Percentiles rank a stretch among this genome's conserved stretches.
These are phyloP conservation scores for Plectosphaerella sp. DNA, from an alignment of 2,329 filamentous ascomycete species.

Conservation along the genomic window DNA sequence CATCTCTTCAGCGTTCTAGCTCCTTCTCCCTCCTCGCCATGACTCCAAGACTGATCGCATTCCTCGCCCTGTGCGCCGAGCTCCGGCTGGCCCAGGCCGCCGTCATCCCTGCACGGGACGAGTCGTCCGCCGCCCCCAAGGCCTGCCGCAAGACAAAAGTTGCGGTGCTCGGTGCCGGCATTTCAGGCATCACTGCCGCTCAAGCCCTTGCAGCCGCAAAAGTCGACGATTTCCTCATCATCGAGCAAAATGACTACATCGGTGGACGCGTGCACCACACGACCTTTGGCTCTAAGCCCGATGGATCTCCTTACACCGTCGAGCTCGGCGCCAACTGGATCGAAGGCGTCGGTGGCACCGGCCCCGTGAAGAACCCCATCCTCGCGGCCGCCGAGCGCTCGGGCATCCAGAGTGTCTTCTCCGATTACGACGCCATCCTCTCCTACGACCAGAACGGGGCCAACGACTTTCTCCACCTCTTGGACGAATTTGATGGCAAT, in stretches of 20 bases:
- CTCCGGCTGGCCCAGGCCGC: neutral
- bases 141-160: conserved; percentile 30
- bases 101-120: neutral
- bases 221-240: conserved; percentile 58
- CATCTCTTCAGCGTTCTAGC: neutral
- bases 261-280: conserved; percentile 58
- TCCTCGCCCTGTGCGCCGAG: neutral
- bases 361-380: conserved; percentile 51
- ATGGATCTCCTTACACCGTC: conserved; percentile 51
- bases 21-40: neutral
- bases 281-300: conserved; percentile 44
- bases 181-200: conserved; percentile 60
- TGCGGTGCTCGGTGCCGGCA: conserved; percentile 50
- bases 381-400: conserved; percentile 60
- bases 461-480: conserved; percentile 42
- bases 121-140: neutral
- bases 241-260: conserved; percentile 59
- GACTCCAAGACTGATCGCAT: neutral
- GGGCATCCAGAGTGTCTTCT: conserved; percentile 49
- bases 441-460: conserved; percentile 57
- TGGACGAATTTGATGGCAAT: conserved; percentile 44
- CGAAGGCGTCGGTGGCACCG: conserved; percentile 8
- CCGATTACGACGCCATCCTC: conserved; percentile 52
- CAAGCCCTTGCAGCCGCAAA: conserved; percentile 59
- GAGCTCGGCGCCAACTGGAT: conserved; percentile 66